Percentiles rank a stretch among this genome's conserved stretches.
Conservation (phyloP, 106 monocot genomes). For the Dioscorea zingiberensis region DNA sequence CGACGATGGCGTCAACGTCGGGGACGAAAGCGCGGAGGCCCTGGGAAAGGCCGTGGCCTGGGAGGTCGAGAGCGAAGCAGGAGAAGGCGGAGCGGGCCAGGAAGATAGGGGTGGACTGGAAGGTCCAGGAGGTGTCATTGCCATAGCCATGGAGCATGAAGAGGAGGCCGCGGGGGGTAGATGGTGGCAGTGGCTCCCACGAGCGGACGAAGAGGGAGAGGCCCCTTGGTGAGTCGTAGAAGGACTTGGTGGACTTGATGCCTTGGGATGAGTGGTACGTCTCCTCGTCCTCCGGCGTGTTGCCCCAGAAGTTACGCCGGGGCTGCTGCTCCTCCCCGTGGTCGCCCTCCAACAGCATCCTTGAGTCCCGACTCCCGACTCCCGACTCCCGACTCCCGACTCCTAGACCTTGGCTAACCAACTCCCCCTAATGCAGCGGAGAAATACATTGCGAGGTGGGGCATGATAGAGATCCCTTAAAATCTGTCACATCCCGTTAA, state of each 20-base stretch:
- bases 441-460: too few relatives aligned
- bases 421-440: too few relatives aligned
- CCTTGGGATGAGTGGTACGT: conserved; percentile 49
- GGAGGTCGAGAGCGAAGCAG: conserved; percentile 85
- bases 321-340: too few relatives aligned
- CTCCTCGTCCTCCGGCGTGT: conserved; percentile 39
- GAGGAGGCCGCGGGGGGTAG: conserved; percentile 35
- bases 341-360: too few relatives aligned
- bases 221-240: conserved; percentile 22
- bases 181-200: conserved; percentile 40
- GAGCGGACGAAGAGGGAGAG: conserved; percentile 73
- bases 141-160: conserved; percentile 96
- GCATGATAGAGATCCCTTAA: too few relatives aligned
- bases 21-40: conserved; percentile 82
- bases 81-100: conserved; percentile 64
- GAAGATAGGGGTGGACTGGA: conserved; percentile 80
- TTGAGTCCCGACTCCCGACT: too few relatives aligned
- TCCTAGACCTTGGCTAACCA: too few relatives aligned
- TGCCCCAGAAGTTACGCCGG: conserved; percentile 46
- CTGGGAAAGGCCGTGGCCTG: conserved; percentile 69
- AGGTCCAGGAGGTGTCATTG: conserved; percentile 95
- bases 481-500: too few relatives aligned
- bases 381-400: too few relatives aligned
- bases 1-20: conserved; percentile 39
- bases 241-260: conserved; percentile 26